Percentiles rank a stretch among this genome's conserved stretches.
These are phyloP conservation scores for Talaromyces sp. DNA, from an alignment of 2,329 filamentous ascomycete genomes.

Conservation along the genomic window DNA sequence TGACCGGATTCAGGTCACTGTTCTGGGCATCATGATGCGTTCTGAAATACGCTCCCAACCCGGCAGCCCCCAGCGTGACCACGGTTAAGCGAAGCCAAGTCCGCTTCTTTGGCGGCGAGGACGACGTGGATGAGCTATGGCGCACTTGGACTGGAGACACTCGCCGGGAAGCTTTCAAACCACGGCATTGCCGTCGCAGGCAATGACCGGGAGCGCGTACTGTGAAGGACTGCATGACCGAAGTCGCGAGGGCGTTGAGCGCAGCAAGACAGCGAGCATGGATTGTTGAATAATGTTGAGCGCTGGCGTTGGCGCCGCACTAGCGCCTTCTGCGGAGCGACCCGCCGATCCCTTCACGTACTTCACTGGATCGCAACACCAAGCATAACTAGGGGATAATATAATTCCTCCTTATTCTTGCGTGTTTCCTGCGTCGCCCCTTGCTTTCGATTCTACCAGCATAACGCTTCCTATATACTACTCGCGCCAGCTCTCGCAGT, in stretches of 20 bases:
- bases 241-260: not conserved
- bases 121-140: constrained; percentile 19
- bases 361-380: not conserved
- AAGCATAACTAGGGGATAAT: not conserved
- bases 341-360: not conserved
- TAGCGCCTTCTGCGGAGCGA: not conserved
- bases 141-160: constrained; percentile 8
- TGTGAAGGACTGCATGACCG: not conserved
- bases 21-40: constrained; percentile 22
- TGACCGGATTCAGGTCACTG: constrained; percentile 28
- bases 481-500: not conserved
- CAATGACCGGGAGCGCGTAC: constrained; percentile 15
- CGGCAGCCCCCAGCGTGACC: constrained; percentile 31
- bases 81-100: constrained; percentile 31
- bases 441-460: not conserved
- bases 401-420: not conserved
- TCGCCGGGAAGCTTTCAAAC: not conserved
- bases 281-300: not conserved
- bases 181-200: constrained; percentile 14
- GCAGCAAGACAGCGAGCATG: not conserved
- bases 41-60: constrained; percentile 31
- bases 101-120: constrained; percentile 18
- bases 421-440: not conserved
- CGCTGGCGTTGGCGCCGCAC: not conserved
- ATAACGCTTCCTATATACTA: not conserved